A percentile compares a stretch with the other conserved stretches of the same genome.
Evolutionary conservation across 148 eudicot species (phyloP).

Genomic region (Rhododendron vialii): DNA sequence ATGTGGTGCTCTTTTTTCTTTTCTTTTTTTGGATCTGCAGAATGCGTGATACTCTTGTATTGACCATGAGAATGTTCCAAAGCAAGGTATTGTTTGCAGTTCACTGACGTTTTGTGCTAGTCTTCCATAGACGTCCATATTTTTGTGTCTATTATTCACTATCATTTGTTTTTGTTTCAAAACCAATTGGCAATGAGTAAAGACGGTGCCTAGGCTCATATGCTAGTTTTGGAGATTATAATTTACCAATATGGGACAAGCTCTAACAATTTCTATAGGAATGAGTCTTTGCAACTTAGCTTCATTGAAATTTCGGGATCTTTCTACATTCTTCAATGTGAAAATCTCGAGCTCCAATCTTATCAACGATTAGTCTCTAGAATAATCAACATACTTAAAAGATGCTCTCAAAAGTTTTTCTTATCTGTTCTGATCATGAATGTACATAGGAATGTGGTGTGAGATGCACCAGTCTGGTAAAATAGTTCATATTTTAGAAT

Average conservation of each 20-base stretch:
- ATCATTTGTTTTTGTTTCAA: too few relatives aligned
- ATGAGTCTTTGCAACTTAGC: not conserved
- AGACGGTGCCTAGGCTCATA: not conserved
- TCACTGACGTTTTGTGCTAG: not conserved
- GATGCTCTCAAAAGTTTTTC: not conserved
- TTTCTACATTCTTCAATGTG: not conserved
- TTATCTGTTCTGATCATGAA: not conserved
- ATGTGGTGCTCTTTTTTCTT: slow-evolving; percentile 1
- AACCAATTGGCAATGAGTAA: not conserved
- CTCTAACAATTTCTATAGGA: not conserved
- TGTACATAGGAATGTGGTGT: not conserved
- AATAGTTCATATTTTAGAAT: not conserved
- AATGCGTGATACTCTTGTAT: slow-evolving; percentile 75
- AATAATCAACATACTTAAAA: not conserved
- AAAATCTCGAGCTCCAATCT: not conserved
- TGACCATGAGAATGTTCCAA: slow-evolving; percentile 89
- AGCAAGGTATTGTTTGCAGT: slow-evolving; percentile 58
- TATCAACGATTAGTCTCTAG: not conserved
- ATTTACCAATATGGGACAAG: not conserved
- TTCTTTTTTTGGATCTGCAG: slow-evolving; percentile 33
- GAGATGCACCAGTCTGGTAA: not conserved
- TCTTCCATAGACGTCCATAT: not conserved
- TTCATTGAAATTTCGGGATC: not conserved
- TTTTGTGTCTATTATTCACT: not conserved
- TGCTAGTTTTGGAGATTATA: not conserved